Evolutionary conservation across 495 filamentous ascomycete genomes (phyloP).

Genomic region (Hypoxylon fragiforme): DNA sequence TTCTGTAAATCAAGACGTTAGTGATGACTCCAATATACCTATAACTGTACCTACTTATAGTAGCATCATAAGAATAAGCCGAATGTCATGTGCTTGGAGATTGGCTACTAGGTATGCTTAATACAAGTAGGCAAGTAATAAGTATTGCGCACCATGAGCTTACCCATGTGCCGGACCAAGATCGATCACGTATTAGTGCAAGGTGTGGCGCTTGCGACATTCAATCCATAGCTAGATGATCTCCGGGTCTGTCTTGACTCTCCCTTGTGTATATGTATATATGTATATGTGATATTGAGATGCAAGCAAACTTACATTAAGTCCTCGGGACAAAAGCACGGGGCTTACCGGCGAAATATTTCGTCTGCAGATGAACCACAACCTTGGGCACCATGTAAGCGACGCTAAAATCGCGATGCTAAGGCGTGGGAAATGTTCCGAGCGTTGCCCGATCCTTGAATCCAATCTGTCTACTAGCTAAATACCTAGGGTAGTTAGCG

Average conservation of each 20-base stretch:
- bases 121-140: too few species aligned
- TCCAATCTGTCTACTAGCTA: constrained; percentile 6
- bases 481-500: too few species aligned
- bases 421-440: constrained; percentile 6
- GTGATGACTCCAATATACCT: too few species aligned
- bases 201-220: constrained; percentile 19
- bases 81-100: constrained; percentile 3
- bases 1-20: too few species aligned
- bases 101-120: not conserved
- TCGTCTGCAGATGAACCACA: not conserved
- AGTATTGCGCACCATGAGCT: constrained; percentile 2
- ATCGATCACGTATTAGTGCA: constrained; percentile 10
- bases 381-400: constrained; percentile 1
- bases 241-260: constrained; percentile 4
- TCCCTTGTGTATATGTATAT: not conserved
- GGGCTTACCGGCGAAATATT: constrained; percentile 2
- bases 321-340: too few species aligned
- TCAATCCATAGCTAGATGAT: constrained; percentile 23
- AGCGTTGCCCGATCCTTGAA: constrained; percentile 9
- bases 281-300: constrained; percentile 3
- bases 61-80: too few species aligned
- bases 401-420: constrained; percentile 6
- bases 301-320: not conserved
- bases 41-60: too few species aligned
- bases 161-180: constrained; percentile 2